Evolutionary conservation across 768 basidiomycete genomes (phyloP), one percentile per base, ranked within the genome.

Genomic region (Ephemerocybe angulata): DNA sequence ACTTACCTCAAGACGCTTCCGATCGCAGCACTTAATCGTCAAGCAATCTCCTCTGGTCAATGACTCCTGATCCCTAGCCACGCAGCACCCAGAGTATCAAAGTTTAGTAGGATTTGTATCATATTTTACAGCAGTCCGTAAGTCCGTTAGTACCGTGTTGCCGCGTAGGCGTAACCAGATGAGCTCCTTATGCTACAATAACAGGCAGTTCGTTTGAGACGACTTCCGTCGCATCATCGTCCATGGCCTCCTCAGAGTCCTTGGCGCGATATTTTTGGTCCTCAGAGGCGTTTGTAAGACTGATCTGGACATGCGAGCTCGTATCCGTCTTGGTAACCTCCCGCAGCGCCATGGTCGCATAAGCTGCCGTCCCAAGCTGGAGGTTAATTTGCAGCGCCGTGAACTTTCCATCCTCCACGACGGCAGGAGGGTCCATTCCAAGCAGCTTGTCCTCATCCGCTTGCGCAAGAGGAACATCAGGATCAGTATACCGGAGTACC

Each of bases 341-440:
- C 38, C 93, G 84, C 61, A 99, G 69, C 3, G 95, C 96, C 97
- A 99, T 99, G 2, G 97, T 99, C 1, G 97, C 97, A 70, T 98
- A 99, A 4, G 93, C 88, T 0, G 93, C 90, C 6, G 93, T 92
- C 13, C 90, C 93, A 15, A 99, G 80, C n/a, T 79, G 83, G 52
- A 98, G 71, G 35, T 85, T 73, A 57, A 99, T 83, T 64, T 95
- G 94, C 31, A 99, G 72, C 3, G 96, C 95, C 69, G 85, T 75
- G 68, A 96, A 96, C 63, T 83, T 87, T 24, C 95, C 95, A 44
- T 88, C 80, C 51, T 85, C 81, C 3, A 74, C 77, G 29, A 83
- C 67, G 1, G 74, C 76, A 8, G 93, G 90, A 4, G 86, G 72
- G 54, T 93, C 87, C 59, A 92, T 85, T 8, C 84, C 86, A 49